Conservation (phyloP, 2,329 filamentous ascomycete genomes). For the Orbilia javanica region DNA sequence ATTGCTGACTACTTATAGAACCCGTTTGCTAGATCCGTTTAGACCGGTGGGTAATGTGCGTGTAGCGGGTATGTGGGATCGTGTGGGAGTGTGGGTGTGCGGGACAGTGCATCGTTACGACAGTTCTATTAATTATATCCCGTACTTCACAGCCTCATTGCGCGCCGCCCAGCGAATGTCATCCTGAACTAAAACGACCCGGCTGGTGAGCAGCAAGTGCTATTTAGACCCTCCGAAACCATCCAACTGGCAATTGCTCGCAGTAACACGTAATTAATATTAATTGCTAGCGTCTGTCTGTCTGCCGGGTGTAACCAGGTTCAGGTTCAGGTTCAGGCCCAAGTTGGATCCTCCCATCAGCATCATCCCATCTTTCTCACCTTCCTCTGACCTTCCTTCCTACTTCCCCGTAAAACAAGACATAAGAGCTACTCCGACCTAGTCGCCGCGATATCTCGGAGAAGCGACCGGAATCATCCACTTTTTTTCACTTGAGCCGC, state of each 20-base stretch:
- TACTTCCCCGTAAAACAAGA: not conserved
- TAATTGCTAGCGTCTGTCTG: not conserved
- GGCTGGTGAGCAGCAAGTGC: too few species aligned
- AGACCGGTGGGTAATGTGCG: not conserved
- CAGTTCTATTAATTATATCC: not conserved
- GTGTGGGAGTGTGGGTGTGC: not conserved
- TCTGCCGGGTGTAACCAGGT: constrained; percentile 15
- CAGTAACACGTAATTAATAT: constrained; percentile 2
- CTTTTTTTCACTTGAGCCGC: not conserved
- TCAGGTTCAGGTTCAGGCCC: constrained; percentile 5
- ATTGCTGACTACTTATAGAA: constrained; percentile 10
- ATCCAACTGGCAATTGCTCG: not conserved
- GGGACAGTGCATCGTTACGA: not conserved
- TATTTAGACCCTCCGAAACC: constrained; percentile 5
- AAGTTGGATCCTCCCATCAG: not conserved
- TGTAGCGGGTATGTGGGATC: not conserved
- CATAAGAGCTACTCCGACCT: not conserved
- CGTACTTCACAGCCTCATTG: constrained; percentile 16
- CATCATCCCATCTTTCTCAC: constrained; percentile 7
- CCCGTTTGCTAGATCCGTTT: not conserved
- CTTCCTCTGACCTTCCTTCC: not conserved
- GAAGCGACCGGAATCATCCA: constrained; percentile 28
- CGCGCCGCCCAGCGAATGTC: not conserved
- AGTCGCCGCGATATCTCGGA: constrained; percentile 27
- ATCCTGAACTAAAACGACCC: too few species aligned